Evolutionary conservation across 2,329 filamentous ascomycete genomes (phyloP), one percentile per base, ranked within the genome.

Genomic region (Verticillium nonalfalfae): DNA sequence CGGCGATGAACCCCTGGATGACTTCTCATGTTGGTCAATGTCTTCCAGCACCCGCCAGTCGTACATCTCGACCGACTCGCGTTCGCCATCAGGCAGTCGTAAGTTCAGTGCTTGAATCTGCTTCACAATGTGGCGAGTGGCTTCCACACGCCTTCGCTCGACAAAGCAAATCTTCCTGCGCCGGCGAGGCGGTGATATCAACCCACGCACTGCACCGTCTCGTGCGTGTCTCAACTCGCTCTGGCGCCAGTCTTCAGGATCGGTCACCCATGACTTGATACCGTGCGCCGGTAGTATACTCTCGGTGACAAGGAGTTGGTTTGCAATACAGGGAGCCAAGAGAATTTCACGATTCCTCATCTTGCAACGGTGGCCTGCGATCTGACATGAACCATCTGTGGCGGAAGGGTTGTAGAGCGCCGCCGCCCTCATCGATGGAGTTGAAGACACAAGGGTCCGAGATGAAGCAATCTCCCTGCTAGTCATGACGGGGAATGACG

Each of bases 41-140:
- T 76, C 72, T 36, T 74, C 71, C 56, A 83, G 62, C 5, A 81
- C 67, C 4, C 77, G 72, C 79, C 80, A 83, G 65, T 83, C 79
- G 59, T 79, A 80, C 1, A 81, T 72, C 6, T 72, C 71, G 1
- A 80, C 73, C 71, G 74, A 77, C 10, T 74, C 72, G 6, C 74
- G 68, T 34, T 66, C 65, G 4, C 72, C 71, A 2, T 68, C 66
- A 2, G 67, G 67, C 10, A 66, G 67, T 26, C 60, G 64, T 13
- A 73, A 56, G 11, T 73, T 70, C 10, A 69, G 63, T 7, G 66
- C 60, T 39, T 77, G 68, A 7, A 80, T 70, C 4, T 63, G 65
- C 21, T 62, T 61, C 3, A 79, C 63, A n/a, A 80, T 71, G 0
- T 64, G 62, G 33, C 68, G 65, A 0, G 74, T 78, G 14, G 70